Evolutionary conservation across 2,329 filamentous ascomycete species (phyloP), one percentile per base, ranked within the genome.

Genomic region (Setomelanomma holmii): DNA sequence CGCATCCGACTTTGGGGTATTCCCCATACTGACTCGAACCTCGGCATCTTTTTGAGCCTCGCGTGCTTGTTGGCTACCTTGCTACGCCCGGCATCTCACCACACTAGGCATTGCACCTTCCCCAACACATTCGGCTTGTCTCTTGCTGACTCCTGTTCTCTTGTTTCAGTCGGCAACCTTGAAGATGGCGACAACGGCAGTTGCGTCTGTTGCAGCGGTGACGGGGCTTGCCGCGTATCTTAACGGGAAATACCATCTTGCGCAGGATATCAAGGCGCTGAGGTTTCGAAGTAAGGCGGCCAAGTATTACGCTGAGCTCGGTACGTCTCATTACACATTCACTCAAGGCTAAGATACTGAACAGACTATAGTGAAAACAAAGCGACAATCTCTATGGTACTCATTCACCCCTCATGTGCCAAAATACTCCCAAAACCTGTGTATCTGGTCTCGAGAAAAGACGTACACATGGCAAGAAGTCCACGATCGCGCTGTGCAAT

Each of bases 231-330:
- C 82, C 36, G 80, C 81, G 6, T 89, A 90, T 56, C 71, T 89
- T 24, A 84, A 92, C 68, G 89, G 83, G 36, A 90, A 88, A 73
- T 86, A 83, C 60, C 84, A 89, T 63, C 66, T 91, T 39, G 68
- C 74, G 24, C 84, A 89, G 60, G 89, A 92, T 66, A 51, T 88
- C 11, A 63, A 66, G 0, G 60, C 63, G 7, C 64, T 88, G n/a
- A 65, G 73, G 24, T 55, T 24, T 68, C 76, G 30, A 54, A 76
- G 67, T 79, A 82, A 72, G 47, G 71, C 61, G 20, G 51, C 40
- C 44, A 67, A 55, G 22, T 58, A 51, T 45, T 72, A 70, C 41
- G 56, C 51, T 12, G 53, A 62, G 17, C 56, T 71, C n/a, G 67
- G 69, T 72, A 63, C 14, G 62, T 64, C 24, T 21, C 22, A 5